phyloP scores from a whole-genome alignment of 164 flowering plant genomes.

The Warburgia ugandensis region DNA sequence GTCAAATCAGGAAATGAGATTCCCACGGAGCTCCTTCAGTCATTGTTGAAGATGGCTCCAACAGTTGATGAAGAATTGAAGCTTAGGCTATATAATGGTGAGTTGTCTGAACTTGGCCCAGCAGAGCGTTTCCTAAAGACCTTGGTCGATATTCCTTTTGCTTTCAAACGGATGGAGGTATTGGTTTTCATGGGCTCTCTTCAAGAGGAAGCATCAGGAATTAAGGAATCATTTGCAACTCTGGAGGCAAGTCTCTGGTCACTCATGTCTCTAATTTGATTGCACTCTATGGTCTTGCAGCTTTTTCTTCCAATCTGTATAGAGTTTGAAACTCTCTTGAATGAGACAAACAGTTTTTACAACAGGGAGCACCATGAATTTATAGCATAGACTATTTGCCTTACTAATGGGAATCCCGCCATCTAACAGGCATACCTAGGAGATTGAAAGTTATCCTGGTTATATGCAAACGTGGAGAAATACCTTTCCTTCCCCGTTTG shows the following conservation, averaged over 20 bases:
- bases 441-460: no score
- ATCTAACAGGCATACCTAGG: no score
- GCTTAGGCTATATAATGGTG: constrained; percentile 65
- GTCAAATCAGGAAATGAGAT: constrained; percentile 71
- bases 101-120: constrained; percentile 63
- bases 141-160: constrained; percentile 73
- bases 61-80: constrained; percentile 79
- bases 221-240: constrained; percentile 60
- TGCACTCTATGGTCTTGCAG: no score
- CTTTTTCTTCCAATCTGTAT: no score
- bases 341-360: no score
- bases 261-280: no score
- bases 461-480: no score
- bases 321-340: no score
- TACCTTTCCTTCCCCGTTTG: no score
- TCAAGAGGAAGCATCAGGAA: constrained; percentile 51
- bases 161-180: constrained; percentile 71
- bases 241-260: constrained; percentile 44
- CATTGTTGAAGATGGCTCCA: constrained; percentile 83
- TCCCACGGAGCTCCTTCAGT: constrained; percentile 66
- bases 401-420: no score
- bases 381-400: no score
- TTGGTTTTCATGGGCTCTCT: constrained; percentile 60
- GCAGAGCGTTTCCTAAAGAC: constrained; percentile 81
- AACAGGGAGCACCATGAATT: no score